Evolutionary conservation across 83 land plant genomes (phyloP), one percentile per base, ranked within the genome.

Genomic region (Picea mariana): DNA sequence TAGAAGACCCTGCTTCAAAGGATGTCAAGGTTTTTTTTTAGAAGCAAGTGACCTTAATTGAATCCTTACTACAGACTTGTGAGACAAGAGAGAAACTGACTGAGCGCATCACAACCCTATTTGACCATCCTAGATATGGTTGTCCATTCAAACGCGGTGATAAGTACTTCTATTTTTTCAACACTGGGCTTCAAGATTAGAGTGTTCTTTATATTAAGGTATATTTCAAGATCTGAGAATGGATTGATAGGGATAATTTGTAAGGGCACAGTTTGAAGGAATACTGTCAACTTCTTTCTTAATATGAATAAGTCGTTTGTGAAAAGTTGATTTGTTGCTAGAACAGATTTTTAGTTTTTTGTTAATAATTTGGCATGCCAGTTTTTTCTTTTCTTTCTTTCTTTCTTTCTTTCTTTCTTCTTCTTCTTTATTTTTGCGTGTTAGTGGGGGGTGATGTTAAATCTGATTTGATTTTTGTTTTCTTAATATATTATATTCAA

Each of bases 171-270:
- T 98, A 96, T 82, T 90, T 84, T 40, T 92, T 90, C 67, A 98
- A 98, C 75, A 86, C 92, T 0, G 99, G 99, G 5, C 90, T 98
- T 23, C 99, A 98, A 76, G 88, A 99, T 12, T 97, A 98, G 73
- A 90, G 87, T 69, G 97, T 98, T 20, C 90, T 98, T 1, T 98
- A 91, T 79, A 89, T 94, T 4, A 94, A 97, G 95, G 99, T 95
- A 52, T 52, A 9, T 52, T 52, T 9, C 55, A 52, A 9, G 11
- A 0, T 52, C 55, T 52, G 55, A 52, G 11, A 52, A 52, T 11
- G 9, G 11, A 52, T 52, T 52, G 55, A 52, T 9, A 52, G 11
- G 55, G 55, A 52, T 52, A 9, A 9, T 52, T 52, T 52, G 55
- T 52, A 52, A 52, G 55, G 55, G 55, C 55, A 52, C 9, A 9